Evolutionary conservation across 2,329 filamentous ascomycete species (phyloP).

Genomic region (Madurella fahalii): DNA sequence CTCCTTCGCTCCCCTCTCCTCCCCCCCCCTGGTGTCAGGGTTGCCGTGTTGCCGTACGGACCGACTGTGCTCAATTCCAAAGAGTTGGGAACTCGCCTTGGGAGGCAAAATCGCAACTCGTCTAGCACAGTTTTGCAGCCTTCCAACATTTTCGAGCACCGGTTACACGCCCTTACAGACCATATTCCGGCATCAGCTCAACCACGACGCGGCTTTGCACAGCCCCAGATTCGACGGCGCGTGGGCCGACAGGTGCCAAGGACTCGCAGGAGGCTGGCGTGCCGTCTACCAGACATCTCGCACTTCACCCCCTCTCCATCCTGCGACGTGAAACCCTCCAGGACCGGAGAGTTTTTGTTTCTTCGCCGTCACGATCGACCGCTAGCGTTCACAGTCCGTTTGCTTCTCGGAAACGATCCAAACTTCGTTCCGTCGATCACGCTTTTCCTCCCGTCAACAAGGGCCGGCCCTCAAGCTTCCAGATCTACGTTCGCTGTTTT

Average conservation of each 20-base stretch:
- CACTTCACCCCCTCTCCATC: slow-evolving; percentile 25
- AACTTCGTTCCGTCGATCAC: slow-evolving; percentile 37
- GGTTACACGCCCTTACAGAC: not conserved
- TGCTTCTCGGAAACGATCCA: slow-evolving; percentile 26
- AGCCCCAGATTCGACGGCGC: slow-evolving; percentile 8
- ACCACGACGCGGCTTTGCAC: slow-evolving; percentile 2
- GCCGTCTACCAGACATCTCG: slow-evolving; percentile 12
- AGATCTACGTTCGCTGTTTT: slow-evolving; percentile 14
- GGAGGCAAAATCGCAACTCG: slow-evolving; percentile 3
- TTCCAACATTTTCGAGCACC: not conserved
- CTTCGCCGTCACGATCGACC: slow-evolving; percentile 27
- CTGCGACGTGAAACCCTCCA: slow-evolving; percentile 39
- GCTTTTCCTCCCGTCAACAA: slow-evolving; percentile 25
- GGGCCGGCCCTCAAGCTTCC: slow-evolving; percentile 34
- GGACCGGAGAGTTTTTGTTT: slow-evolving; percentile 31
- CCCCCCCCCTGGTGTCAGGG: slow-evolving; percentile 4
- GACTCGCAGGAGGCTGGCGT: slow-evolving; percentile 22
- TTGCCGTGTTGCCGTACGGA: not conserved
- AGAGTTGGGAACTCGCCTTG: not conserved
- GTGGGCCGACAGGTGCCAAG: slow-evolving; percentile 14
- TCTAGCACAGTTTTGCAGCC: slow-evolving; percentile 10
- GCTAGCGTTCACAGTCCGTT: slow-evolving; percentile 13
- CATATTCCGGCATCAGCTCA: not conserved
- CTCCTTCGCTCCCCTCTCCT: slow-evolving; percentile 12
- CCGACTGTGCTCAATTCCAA: slow-evolving; percentile 1